phyloP scores from a whole-genome alignment of 2,329 filamentous ascomycete species.

The Hymenoscyphus scutula region DNA sequence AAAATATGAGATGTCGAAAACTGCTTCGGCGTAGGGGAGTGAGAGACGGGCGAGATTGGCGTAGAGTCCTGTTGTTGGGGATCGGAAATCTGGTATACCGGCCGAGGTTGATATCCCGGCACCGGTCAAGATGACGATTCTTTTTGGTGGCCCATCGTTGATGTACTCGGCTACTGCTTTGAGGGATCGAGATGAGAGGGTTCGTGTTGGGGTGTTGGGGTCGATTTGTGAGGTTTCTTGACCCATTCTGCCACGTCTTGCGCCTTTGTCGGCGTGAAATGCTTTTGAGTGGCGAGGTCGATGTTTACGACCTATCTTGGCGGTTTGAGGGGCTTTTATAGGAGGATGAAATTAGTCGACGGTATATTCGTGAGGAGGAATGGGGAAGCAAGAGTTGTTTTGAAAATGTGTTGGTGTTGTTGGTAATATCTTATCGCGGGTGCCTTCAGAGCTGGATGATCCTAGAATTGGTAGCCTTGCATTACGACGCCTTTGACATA shows the following conservation, averaged over 20 bases:
- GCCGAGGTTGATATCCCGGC: slow-evolving; percentile 81
- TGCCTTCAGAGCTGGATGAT: too few species aligned
- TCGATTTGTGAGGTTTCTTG: slow-evolving; percentile 76
- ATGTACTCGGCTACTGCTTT: slow-evolving; percentile 79
- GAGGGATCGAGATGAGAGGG: slow-evolving; percentile 66
- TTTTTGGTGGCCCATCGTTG: slow-evolving; percentile 61
- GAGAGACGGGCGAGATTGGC: slow-evolving; percentile 84
- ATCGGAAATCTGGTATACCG: slow-evolving; percentile 88
- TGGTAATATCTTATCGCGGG: too few species aligned
- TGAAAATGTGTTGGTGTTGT: too few species aligned
- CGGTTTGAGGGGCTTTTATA: background rate
- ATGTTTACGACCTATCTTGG: slow-evolving; percentile 22
- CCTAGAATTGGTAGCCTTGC: too few species aligned
- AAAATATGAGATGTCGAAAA: slow-evolving; percentile 94
- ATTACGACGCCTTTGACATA: too few species aligned
- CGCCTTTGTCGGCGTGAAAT: slow-evolving; percentile 10
- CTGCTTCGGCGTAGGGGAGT: slow-evolving; percentile 84
- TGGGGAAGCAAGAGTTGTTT: too few species aligned
- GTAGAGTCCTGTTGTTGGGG: slow-evolving; percentile 89
- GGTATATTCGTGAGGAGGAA: too few species aligned
- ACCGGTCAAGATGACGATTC: slow-evolving; percentile 85
- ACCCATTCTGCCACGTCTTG: slow-evolving; percentile 64
- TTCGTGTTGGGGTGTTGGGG: slow-evolving; percentile 57
- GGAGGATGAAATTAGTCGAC: too few species aligned
- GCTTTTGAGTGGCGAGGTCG: slow-evolving; percentile 14